Evolutionary conservation across 1,139 yeast genomes (phyloP).

Genomic region (Yamadazyma oceani): DNA sequence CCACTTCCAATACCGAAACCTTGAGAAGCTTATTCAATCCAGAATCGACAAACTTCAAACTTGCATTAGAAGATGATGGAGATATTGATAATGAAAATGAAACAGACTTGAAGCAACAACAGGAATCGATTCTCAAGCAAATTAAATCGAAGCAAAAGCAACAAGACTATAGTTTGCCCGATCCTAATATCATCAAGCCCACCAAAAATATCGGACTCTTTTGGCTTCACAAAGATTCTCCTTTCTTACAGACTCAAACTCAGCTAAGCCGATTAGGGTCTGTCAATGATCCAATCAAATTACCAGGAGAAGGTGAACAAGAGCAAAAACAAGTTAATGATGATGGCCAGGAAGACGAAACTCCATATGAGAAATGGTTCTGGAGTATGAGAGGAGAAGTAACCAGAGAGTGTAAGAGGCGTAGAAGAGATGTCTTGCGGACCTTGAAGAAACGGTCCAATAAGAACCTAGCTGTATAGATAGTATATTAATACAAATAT

Average conservation of each 20-base stretch:
- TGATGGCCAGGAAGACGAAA: constrained; percentile 38
- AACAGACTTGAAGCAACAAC: constrained; percentile 20
- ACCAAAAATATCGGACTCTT: constrained; percentile 55
- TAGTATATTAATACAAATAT: constrained; percentile 4
- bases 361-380: constrained; percentile 72
- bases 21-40: constrained; percentile 67
- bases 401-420: constrained; percentile 71
- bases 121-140: constrained; percentile 28
- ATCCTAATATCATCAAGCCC: constrained; percentile 5
- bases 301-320: constrained; percentile 35
- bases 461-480: constrained; percentile 7
- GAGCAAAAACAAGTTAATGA: constrained; percentile 14
- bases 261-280: constrained; percentile 64
- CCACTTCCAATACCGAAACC: constrained; percentile 49
- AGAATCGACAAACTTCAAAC: constrained; percentile 24
- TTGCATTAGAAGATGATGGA: constrained; percentile 34
- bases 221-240: constrained; percentile 82
- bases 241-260: constrained; percentile 81
- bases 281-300: constrained; percentile 22
- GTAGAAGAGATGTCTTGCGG: constrained; percentile 72
- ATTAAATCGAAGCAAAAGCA: constrained; percentile 32
- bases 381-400: constrained; percentile 82
- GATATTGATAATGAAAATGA: constrained; percentile 32
- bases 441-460: constrained; percentile 48
- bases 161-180: not conserved